phyloP scores from a whole-genome alignment of 768 basidiomycete genomes.

The Cystoderma amianthinum region DNA sequence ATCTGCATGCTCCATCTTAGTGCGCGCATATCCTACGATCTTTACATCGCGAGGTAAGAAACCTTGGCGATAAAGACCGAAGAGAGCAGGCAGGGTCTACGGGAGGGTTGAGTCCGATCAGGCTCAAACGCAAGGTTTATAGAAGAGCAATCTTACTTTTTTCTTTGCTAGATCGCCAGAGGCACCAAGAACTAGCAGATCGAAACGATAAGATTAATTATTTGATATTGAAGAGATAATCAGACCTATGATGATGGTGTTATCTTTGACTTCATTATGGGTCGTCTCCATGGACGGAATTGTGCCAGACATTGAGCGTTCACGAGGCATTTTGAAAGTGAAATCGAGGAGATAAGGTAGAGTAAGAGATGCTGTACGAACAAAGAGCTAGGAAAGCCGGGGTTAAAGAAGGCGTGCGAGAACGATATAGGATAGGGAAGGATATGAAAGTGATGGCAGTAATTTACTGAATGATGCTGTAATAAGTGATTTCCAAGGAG shows the following conservation, averaged over 20 bases:
- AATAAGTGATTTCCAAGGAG: no score
- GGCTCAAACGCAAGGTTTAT: constrained; percentile 3
- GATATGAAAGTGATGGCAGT: neutral
- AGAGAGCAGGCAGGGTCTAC: constrained; percentile 97
- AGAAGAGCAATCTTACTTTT: constrained; percentile 56
- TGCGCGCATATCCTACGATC: constrained; percentile 95
- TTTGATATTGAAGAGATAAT: constrained; percentile 12
- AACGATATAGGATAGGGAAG: neutral
- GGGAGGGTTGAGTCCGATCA: constrained; percentile 8
- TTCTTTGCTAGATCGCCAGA: constrained; percentile 99
- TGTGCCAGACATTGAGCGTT: constrained; percentile 65
- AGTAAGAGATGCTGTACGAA: constrained; percentile 8
- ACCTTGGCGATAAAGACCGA: constrained; percentile 75
- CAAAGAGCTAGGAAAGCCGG: neutral
- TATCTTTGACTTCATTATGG: constrained; percentile 71
- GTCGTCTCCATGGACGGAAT: constrained; percentile 86
- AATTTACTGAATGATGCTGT: neutral
- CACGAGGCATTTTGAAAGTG: constrained; percentile 35
- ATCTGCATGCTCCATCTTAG: constrained; percentile 84
- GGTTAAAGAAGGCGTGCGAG: constrained; percentile 1
- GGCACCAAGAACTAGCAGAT: constrained; percentile 75
- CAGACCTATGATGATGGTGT: constrained; percentile 85
- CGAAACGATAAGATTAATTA: constrained; percentile 7
- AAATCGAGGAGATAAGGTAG: constrained; percentile 16
- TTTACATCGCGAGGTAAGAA: constrained; percentile 79